Evolutionary conservation across 1,139 yeast genomes (phyloP).

Genomic region (Magnusiomyces fungicola): DNA sequence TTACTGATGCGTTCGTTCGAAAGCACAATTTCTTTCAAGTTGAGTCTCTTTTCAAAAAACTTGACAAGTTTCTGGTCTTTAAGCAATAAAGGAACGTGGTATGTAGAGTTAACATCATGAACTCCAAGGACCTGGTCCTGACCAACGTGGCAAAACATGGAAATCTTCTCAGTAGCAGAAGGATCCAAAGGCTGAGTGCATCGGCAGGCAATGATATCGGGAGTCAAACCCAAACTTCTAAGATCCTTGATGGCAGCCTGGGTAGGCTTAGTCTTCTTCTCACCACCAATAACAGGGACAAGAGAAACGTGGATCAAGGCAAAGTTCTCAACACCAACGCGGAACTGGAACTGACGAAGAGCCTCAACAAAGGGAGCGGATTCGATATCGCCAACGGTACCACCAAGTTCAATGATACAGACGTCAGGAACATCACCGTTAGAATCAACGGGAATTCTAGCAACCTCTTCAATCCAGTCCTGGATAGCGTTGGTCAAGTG

Average conservation of each 20-base stretch:
- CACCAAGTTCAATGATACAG: slow-evolving; percentile 95
- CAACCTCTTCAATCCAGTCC: slow-evolving; percentile 95
- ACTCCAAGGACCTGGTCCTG: slow-evolving; percentile 95
- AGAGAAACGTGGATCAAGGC: slow-evolving; percentile 94
- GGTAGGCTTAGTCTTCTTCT: slow-evolving; percentile 97
- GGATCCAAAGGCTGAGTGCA: slow-evolving; percentile 77
- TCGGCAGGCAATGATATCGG: slow-evolving; percentile 97
- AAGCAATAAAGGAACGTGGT: slow-evolving; percentile 89
- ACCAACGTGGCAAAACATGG: slow-evolving; percentile 99
- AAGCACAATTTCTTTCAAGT: slow-evolving; percentile 46
- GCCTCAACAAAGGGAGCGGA: slow-evolving; percentile 99
- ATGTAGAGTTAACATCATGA: slow-evolving; percentile 93
- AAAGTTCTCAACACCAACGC: slow-evolving; percentile 90
- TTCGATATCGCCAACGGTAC: slow-evolving; percentile 98
- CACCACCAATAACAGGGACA: slow-evolving; percentile 97
- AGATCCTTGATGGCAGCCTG: slow-evolving; percentile 98
- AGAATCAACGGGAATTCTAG: slow-evolving; percentile 87
- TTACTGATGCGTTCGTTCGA: slow-evolving; percentile 47
- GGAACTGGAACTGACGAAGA: slow-evolving; percentile 94
- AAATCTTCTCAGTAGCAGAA: slow-evolving; percentile 86
- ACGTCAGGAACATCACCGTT: slow-evolving; percentile 82
- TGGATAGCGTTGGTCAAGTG: slow-evolving; percentile 96
- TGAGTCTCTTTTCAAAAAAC: slow-evolving; percentile 62
- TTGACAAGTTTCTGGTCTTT: slow-evolving; percentile 81
- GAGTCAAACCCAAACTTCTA: slow-evolving; percentile 88